phyloP scores from a whole-genome alignment of 139 green algal genomes.

The Monoraphidium neglectum region DNA sequence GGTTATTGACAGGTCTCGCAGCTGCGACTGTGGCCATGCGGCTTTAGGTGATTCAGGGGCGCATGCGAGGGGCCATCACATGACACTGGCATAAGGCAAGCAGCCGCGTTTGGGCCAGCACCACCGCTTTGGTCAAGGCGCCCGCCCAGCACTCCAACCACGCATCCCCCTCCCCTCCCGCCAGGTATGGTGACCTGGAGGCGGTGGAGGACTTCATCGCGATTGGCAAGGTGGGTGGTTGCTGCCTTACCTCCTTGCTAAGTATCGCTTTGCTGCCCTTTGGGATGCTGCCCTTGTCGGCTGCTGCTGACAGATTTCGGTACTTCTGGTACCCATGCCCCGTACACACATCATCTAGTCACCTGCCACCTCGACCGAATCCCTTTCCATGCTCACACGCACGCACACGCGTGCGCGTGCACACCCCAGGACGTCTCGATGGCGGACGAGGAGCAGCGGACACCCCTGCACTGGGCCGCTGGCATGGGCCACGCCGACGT shows the following conservation, averaged over 20 bases:
- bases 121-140: too few relatives aligned
- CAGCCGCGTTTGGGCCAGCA: too few relatives aligned
- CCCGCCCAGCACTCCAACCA: too few relatives aligned
- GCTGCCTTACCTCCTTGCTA: neutral
- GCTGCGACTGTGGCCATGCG: too few relatives aligned
- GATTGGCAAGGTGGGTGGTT: slow-evolving; percentile 70
- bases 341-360: neutral
- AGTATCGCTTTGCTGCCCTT: neutral
- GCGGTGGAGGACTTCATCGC: slow-evolving; percentile 88
- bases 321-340: neutral
- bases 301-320: neutral
- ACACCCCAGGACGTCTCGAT: slow-evolving; percentile 52
- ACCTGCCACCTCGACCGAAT: neutral
- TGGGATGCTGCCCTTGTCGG: neutral
- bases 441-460: slow-evolving; percentile 66
- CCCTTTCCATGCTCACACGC: neutral
- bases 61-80: too few relatives aligned
- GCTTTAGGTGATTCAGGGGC: too few relatives aligned
- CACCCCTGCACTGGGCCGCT: slow-evolving; percentile 81
- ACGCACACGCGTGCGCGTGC: neutral
- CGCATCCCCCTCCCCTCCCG: too few relatives aligned
- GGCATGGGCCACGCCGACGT: slow-evolving; percentile 52
- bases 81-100: too few relatives aligned
- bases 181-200: slow-evolving; percentile 78
- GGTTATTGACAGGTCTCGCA: too few relatives aligned